Evolutionary conservation across 441 rosid genomes (phyloP), one percentile per base, ranked within the genome.

Genomic region (Rhodomyrtus psidioides): DNA sequence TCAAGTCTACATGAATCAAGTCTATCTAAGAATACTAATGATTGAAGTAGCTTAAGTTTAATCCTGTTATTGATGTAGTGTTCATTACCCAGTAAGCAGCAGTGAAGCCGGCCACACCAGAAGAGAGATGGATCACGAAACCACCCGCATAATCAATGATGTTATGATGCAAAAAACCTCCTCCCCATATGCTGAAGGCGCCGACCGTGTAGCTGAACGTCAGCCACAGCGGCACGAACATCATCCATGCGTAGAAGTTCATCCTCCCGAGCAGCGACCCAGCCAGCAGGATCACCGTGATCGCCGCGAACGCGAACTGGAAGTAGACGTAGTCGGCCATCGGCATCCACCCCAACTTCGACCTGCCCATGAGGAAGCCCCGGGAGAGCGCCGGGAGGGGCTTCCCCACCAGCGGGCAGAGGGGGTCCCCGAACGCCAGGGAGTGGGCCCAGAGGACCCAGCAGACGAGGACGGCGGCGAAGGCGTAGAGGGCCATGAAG

Each of bases 241-340:
- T 15, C 95, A 93, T 93, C 97, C 97, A 94, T 1, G 95, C 95
- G 57, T 92, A 93, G 55, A 94, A 91, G 76, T 93, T 93, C 95
- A 93, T 93, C 89, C 95, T 91, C 86, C 97, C 97, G 19, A 94
- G 93, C 86, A 93, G 58, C 13, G 95, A 91, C 4, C 95, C 97
- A 6, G 91, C 94, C 2, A 93, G 85, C 86, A 94, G 84, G 14
- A 93, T 85, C 34, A 93, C 91, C 4, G 97, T 93, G 59, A 94
- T 93, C 15, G 95, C 95, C n/a, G 97, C 95, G 75, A 94, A 94
- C 34, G 90, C 92, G 30, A 94, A 94, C 82, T 94, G 92, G 86
- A 84, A 93, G 42, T 91, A 87, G 59, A 92, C 93, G 81, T 23
- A 87, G 84, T 93, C 94, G 2, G 93, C 93, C 75, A 3, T 60